These are phyloP conservation scores for Clavispora vitiphila DNA, from an alignment of 805 yeast genomes.

Conservation along the genomic window DNA sequence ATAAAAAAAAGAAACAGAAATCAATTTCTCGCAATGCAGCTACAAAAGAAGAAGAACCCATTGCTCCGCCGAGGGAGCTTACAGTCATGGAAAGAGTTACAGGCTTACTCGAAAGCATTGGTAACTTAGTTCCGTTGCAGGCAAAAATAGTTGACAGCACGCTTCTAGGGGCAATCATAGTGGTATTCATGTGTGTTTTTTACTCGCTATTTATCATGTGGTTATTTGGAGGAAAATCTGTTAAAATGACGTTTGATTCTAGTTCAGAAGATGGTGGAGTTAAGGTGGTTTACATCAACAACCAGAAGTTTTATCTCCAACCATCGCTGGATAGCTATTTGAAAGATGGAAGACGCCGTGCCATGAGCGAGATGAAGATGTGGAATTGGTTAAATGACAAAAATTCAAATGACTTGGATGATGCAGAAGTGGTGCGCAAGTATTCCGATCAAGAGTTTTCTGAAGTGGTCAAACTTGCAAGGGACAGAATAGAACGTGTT, in stretches of 20 bases:
- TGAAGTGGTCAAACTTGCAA: conserved; percentile 14
- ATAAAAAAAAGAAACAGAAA: conserved; percentile 10
- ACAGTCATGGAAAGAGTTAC: conserved; percentile 4
- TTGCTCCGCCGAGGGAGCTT: conserved; percentile 1
- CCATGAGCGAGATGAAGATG: conserved; percentile 6
- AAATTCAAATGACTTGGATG: background rate
- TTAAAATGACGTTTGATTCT: background rate
- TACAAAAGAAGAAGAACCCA: background rate
- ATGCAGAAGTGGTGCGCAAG: background rate
- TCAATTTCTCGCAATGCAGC: conserved; percentile 1
- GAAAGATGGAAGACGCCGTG: conserved; percentile 2
- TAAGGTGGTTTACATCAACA: conserved; percentile 3
- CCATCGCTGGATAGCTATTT: conserved; percentile 12
- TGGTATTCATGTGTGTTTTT: conserved; percentile 4
- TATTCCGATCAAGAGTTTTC: conserved; percentile 7
- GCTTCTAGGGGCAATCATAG: conserved; percentile 7
- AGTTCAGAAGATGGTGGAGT: background rate
- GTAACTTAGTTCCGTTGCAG: conserved; percentile 8
- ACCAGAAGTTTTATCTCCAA: conserved; percentile 5
- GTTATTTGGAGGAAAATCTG: background rate
- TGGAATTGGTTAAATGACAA: conserved; percentile 14
- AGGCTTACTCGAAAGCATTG: conserved; percentile 9
- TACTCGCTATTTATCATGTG: conserved; percentile 6
- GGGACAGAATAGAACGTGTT: conserved; percentile 10
- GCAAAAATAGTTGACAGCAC: conserved; percentile 8